Percentiles rank a stretch among this genome's conserved stretches.
These are phyloP conservation scores for Pichia californica DNA, from an alignment of 805 yeast genomes.

Conservation along the genomic window DNA sequence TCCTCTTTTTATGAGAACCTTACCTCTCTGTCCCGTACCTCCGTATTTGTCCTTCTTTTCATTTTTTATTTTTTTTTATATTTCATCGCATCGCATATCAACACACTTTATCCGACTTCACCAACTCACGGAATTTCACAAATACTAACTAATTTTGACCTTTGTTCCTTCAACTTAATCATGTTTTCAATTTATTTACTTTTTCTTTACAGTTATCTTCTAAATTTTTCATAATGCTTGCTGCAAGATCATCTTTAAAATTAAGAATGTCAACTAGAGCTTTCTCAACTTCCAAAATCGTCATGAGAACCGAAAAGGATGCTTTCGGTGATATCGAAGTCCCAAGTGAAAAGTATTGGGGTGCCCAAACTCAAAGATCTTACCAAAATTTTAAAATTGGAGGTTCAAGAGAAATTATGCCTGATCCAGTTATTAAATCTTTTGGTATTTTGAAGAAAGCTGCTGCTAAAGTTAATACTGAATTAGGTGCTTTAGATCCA, in stretches of 20 bases:
- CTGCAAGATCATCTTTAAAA: constrained; percentile 20
- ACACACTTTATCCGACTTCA: too few species aligned
- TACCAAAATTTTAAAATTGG: constrained; percentile 93
- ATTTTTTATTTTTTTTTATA: too few species aligned
- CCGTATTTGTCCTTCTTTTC: too few species aligned
- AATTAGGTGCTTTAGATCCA: constrained; percentile 78
- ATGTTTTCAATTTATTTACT: neutral
- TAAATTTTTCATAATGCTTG: constrained; percentile 15
- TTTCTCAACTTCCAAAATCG: constrained; percentile 25
- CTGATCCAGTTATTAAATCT: constrained; percentile 83
- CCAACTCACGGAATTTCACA: too few species aligned
- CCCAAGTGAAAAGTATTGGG: constrained; percentile 77
- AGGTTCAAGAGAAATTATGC: constrained; percentile 84
- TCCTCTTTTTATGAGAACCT: too few species aligned
- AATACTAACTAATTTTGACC: too few species aligned
- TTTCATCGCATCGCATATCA: too few species aligned
- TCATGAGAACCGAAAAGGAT: constrained; percentile 74
- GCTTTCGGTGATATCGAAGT: constrained; percentile 97
- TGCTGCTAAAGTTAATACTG: constrained; percentile 84
- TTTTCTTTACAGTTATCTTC: neutral
- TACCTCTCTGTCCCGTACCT: too few species aligned
- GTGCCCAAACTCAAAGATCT: constrained; percentile 96
- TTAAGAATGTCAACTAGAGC: constrained; percentile 20
- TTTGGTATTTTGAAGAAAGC: constrained; percentile 93
- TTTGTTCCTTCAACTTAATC: neutral